These are phyloP conservation scores for Endoconidiophora laricicola DNA, from an alignment of 2,329 filamentous ascomycete genomes.

Conservation along the genomic window DNA sequence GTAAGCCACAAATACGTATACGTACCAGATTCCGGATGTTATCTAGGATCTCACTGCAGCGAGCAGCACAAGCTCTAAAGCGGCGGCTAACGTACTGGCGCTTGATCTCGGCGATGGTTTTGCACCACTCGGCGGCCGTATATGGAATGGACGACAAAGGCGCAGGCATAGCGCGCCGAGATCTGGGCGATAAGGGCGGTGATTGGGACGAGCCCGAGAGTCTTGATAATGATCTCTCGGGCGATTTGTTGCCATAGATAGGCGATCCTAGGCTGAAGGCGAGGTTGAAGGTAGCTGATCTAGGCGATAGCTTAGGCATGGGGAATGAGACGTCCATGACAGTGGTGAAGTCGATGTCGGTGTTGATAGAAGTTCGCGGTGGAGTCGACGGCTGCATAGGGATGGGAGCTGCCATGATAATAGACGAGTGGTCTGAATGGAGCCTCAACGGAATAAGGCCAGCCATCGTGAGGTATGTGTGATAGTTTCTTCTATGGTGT, in stretches of 20 bases:
- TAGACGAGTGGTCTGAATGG: slow-evolving; percentile 13
- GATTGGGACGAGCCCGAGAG: slow-evolving; percentile 13
- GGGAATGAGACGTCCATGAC: slow-evolving; percentile 11
- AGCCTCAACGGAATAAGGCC: slow-evolving; percentile 21
- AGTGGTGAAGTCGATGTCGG: slow-evolving; percentile 7
- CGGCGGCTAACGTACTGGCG: slow-evolving; percentile 32
- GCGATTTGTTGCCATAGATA: slow-evolving; percentile 3
- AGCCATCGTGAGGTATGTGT: slow-evolving; percentile 16
- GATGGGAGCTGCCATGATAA: neutral
- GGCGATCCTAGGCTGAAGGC: slow-evolving; percentile 7
- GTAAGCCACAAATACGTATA: slow-evolving; percentile 6
- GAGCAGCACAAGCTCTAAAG: slow-evolving; percentile 35
- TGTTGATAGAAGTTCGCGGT: neutral
- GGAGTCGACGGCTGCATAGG: neutral
- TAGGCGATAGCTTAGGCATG: slow-evolving; percentile 10
- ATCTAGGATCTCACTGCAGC: slow-evolving; percentile 36
- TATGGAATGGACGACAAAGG: slow-evolving; percentile 23
- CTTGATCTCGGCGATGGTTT: slow-evolving; percentile 35
- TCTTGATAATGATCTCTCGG: slow-evolving; percentile 18
- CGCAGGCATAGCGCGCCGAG: slow-evolving; percentile 5
- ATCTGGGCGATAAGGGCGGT: slow-evolving; percentile 3
- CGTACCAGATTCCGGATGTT: slow-evolving; percentile 29
- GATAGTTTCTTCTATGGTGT: neutral
- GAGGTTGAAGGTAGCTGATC: neutral
- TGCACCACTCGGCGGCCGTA: slow-evolving; percentile 34